Base-by-base conservation (phyloP, 2,329 filamentous ascomycete genomes). In the Myriosclerotinia duriaeana region DNA sequence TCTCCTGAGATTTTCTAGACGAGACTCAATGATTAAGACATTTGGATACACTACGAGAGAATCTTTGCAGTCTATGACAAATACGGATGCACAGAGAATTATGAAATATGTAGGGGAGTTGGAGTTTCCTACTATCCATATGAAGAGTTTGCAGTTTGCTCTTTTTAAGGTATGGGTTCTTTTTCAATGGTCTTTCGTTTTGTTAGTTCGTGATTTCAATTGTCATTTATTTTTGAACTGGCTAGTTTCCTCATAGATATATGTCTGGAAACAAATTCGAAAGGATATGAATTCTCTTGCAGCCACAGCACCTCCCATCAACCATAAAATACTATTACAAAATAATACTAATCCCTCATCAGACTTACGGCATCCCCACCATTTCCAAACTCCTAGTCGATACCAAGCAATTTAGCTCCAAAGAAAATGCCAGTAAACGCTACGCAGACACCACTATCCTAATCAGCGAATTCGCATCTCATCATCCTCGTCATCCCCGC, bases 311-410 rank as follows among this genome's bases (percentile, higher is more conserved):
- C 7, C 17, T 11, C 46, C 9, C 6, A 1, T 50, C 4, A 14
- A 50, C n/a, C n/a, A 9, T 12, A n/a, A 5, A 50, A 22, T 22
- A 22, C 22, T 3, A 26, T 12, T 11, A 40, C 12, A 61, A 34
- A 63, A 20, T 36, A 34, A 34, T 50, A 38, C 53, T 30, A 58
- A 20, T 6, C 64, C 55, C 15, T 20, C 20, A 14, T 42, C 44
- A 83, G 78, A 85, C 83, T 1, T 86, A 86, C 70, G 84, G 83
- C 9, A 84, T 87, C 65, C 84, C 85, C 0, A 78, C 79, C 22
- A 85, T 86, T 63, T 85, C 83, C 0, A 72, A 71, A 4, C 73
- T 85, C 3, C 78, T 86, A 9, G 77, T 78, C 0, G 78, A 78
- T 48, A 86, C 84, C 2, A 79, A 77, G 48, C 80, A 86, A 70